Percentiles rank a stretch among this genome's conserved stretches.
Conservation (phyloP, 2,329 filamentous ascomycete genomes). For the Colletotrichum viniferum region DNA sequence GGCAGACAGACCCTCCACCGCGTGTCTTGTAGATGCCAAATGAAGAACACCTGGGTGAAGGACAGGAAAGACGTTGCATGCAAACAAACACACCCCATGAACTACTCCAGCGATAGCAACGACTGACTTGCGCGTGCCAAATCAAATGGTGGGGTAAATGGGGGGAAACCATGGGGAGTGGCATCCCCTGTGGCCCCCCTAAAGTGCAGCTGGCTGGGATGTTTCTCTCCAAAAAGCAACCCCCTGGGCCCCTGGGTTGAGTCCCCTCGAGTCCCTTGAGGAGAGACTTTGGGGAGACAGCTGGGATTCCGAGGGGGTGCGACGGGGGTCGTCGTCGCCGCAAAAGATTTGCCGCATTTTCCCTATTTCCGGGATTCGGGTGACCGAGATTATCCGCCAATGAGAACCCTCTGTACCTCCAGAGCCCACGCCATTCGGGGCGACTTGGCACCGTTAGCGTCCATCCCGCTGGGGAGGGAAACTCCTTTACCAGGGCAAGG, state of each 20-base stretch:
- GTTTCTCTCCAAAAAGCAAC: neutral
- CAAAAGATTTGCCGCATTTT: slow-evolving; percentile 21
- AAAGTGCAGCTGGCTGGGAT: neutral
- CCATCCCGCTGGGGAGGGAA: slow-evolving; percentile 5
- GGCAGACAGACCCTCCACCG: neutral
- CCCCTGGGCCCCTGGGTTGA: neutral
- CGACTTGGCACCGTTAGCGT: slow-evolving; percentile 17
- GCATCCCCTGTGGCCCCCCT: neutral
- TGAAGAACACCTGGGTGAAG: neutral
- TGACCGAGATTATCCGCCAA: slow-evolving; percentile 21
- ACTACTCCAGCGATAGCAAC: neutral
- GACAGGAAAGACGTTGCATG: neutral
- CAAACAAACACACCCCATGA: neutral
- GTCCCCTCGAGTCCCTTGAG: neutral
- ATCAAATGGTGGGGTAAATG: slow-evolving; percentile 22
- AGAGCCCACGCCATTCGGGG: neutral
- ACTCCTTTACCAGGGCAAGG: neutral
- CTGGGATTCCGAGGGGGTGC: neutral
- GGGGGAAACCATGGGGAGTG: slow-evolving; percentile 13
- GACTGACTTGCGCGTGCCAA: neutral
- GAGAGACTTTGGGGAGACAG: neutral
- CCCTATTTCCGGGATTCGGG: slow-evolving; percentile 21
- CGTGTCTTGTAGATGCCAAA: neutral
- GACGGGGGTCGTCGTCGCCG: neutral
- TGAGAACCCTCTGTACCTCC: neutral